Conservation (phyloP, 306 rosid genomes). For the Quercus gilva region DNA sequence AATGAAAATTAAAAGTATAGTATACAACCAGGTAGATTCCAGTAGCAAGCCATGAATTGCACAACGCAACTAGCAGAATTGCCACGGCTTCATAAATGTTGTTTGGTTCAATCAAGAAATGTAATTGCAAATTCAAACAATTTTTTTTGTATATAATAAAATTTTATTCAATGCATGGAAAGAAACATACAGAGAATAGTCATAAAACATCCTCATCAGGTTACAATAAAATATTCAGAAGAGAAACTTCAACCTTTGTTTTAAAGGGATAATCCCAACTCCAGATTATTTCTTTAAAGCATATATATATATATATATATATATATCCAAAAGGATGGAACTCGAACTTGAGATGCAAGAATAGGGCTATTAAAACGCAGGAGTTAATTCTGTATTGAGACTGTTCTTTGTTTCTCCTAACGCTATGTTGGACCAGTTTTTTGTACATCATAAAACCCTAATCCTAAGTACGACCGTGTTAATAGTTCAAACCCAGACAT, state of each 20-base stretch:
- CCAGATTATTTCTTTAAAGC: not conserved
- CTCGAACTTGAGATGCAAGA: not conserved
- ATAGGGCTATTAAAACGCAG: not conserved
- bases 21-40: constrained; percentile 3
- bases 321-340: not conserved
- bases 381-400: too few species aligned
- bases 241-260: not conserved
- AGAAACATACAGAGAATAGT: too few species aligned
- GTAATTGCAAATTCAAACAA: too few species aligned
- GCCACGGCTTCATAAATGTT: too few species aligned
- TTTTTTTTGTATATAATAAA: too few species aligned
- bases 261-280: not conserved
- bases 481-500: not conserved
- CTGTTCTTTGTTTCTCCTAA: not conserved
- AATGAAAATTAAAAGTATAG: constrained; percentile 13
- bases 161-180: too few species aligned
- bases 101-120: too few species aligned
- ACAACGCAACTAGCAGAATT: too few species aligned
- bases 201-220: too few species aligned
- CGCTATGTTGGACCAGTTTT: not conserved
- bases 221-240: too few species aligned
- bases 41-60: not conserved
- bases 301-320: not conserved
- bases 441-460: not conserved
- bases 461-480: not conserved